Conservation (phyloP, 2,329 filamentous ascomycete species). For the Orbilia oligospora region DNA sequence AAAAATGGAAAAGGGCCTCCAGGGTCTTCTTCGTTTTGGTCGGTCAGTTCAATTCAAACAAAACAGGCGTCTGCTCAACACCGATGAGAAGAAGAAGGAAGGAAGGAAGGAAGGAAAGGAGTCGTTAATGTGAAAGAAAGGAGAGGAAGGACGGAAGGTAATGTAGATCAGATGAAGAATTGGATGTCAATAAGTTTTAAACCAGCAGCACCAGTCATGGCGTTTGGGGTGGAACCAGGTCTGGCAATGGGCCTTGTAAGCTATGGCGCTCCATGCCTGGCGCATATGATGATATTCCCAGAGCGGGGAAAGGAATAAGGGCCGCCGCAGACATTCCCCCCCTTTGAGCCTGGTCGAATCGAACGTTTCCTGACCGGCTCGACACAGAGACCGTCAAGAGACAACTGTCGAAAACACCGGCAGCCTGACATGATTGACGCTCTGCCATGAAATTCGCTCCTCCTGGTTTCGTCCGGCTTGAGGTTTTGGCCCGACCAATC, state of each 20-base stretch:
- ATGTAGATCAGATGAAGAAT: constrained; percentile 59
- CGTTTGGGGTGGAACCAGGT: constrained; percentile 38
- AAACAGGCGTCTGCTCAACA: constrained; percentile 34
- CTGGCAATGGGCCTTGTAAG: constrained; percentile 14
- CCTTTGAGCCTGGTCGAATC: constrained; percentile 17
- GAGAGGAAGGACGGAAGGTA: constrained; percentile 50
- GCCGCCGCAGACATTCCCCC: constrained; percentile 52
- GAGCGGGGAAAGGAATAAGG: constrained; percentile 37
- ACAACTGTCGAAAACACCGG: constrained; percentile 22
- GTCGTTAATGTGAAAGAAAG: constrained; percentile 47
- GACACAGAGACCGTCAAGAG: constrained; percentile 20
- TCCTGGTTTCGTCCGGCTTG: constrained; percentile 49
- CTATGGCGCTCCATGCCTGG: constrained; percentile 35
- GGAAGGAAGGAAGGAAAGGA: constrained; percentile 54
- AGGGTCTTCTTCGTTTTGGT: constrained; percentile 46
- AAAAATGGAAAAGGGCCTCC: constrained; percentile 44
- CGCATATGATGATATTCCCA: constrained; percentile 29
- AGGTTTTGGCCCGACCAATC: constrained; percentile 42
- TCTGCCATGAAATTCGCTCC: constrained; percentile 55
- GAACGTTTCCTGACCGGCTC: constrained; percentile 12
- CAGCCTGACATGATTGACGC: constrained; percentile 51
- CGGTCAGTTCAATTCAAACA: constrained; percentile 42
- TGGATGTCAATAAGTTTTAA: constrained; percentile 56
- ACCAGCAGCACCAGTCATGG: constrained; percentile 32
- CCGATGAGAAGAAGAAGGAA: constrained; percentile 48